Evolutionary conservation across 2,329 filamentous ascomycete species (phyloP).

Genomic region (Phaeosphaeria sp.): DNA sequence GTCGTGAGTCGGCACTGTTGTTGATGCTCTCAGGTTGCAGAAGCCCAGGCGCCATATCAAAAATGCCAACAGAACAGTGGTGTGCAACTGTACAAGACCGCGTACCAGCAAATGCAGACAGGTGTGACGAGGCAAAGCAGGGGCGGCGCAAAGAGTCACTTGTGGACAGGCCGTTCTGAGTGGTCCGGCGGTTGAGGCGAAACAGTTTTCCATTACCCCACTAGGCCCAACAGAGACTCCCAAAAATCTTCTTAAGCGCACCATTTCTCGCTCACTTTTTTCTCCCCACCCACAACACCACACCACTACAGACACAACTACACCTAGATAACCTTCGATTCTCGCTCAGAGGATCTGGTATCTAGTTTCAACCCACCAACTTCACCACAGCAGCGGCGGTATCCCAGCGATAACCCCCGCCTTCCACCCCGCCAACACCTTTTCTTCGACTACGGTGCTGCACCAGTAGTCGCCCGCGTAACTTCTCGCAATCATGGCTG

Average conservation of each 20-base stretch:
- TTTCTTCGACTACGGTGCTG: slow-evolving; percentile 54
- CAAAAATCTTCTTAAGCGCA: slow-evolving; percentile 22
- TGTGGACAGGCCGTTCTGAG: not conserved
- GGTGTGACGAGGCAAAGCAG: slow-evolving; percentile 10
- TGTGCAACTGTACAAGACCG: slow-evolving; percentile 12
- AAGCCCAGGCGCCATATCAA: slow-evolving; percentile 43
- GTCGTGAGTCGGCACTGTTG: slow-evolving; percentile 38
- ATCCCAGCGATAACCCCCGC: slow-evolving; percentile 50
- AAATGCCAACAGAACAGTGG: slow-evolving; percentile 8
- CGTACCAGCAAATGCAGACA: slow-evolving; percentile 4
- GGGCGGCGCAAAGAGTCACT: slow-evolving; percentile 16
- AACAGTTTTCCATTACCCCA: slow-evolving; percentile 6
- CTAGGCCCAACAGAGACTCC: slow-evolving; percentile 1
- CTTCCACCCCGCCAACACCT: slow-evolving; percentile 48
- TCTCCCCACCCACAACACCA: slow-evolving; percentile 35
- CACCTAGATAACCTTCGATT: slow-evolving; percentile 54
- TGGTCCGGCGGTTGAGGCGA: slow-evolving; percentile 18
- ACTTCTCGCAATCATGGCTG: slow-evolving; percentile 92
- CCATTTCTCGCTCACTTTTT: slow-evolving; percentile 17
- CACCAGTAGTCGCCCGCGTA: slow-evolving; percentile 70
- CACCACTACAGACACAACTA: slow-evolving; percentile 33
- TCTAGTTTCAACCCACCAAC: slow-evolving; percentile 50
- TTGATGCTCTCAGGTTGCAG: slow-evolving; percentile 30
- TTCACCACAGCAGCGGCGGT: slow-evolving; percentile 44
- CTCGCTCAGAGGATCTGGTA: slow-evolving; percentile 55